Percentiles rank a stretch among this genome's conserved stretches.
Evolutionary conservation across 257 asterid species (phyloP).

Genomic region (Ajuga chamaepitys): DNA sequence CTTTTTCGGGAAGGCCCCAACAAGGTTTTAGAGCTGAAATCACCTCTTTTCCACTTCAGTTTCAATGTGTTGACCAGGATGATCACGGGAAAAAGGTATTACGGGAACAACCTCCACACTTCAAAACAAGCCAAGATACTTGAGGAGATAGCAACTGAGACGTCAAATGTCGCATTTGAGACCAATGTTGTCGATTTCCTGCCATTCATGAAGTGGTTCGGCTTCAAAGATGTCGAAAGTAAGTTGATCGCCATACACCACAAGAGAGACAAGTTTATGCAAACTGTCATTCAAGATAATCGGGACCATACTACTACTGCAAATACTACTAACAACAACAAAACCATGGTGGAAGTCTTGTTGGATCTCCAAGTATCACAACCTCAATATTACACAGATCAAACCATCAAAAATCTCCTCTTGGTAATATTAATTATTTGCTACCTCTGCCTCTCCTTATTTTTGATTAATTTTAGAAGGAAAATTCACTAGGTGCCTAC

Average conservation of each 20-base stretch:
- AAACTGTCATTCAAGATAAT: slow-evolving; percentile 37
- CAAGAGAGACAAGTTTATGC: slow-evolving; percentile 50
- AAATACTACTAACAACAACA: slow-evolving; percentile 9
- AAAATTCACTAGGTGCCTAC: too few relatives aligned
- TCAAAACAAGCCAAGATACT: slow-evolving; percentile 32
- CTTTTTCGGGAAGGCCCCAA: slow-evolving; percentile 21
- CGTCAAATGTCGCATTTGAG: slow-evolving; percentile 35
- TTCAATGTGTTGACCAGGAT: slow-evolving; percentile 47
- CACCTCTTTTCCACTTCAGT: slow-evolving; percentile 39
- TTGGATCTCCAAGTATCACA: slow-evolving; percentile 39
- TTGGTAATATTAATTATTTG: slow-evolving; percentile 24
- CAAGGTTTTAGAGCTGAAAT: slow-evolving; percentile 26
- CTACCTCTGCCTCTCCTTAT: too few relatives aligned
- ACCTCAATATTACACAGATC: slow-evolving; percentile 44
- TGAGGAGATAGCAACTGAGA: slow-evolving; percentile 37
- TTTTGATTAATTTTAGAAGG: too few relatives aligned
- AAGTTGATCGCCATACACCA: slow-evolving; percentile 26
- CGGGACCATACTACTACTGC: not conserved
- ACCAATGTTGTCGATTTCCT: slow-evolving; percentile 47
- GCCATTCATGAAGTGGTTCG: slow-evolving; percentile 57
- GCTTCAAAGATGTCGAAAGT: slow-evolving; percentile 32
- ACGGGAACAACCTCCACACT: slow-evolving; percentile 30
- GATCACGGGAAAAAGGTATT: slow-evolving; percentile 53
- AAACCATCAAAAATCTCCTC: slow-evolving; percentile 45
- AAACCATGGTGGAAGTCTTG: slow-evolving; percentile 39